Conservation (phyloP, 208 protist species). For the Leptomonas seymouri region DNA sequence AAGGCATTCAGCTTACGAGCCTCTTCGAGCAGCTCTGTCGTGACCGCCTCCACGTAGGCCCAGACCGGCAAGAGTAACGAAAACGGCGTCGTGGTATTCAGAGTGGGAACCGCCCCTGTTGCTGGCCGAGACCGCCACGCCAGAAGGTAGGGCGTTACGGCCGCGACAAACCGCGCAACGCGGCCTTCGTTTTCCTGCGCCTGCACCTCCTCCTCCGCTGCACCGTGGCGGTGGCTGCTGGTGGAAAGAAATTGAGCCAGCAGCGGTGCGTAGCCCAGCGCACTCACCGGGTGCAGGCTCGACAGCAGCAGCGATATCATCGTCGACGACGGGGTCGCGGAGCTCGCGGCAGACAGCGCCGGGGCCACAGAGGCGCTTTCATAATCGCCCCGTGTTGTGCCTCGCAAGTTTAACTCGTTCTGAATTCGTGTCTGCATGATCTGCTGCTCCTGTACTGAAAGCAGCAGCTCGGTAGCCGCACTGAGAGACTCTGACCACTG, state of each 20-base stretch:
- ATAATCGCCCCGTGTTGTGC: constrained; percentile 1
- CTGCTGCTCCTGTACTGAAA: constrained; percentile 23
- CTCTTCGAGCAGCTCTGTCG: constrained; percentile 31
- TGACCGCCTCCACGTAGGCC: constrained; percentile 32
- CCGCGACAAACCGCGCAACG: constrained; percentile 14
- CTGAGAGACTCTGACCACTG: not conserved
- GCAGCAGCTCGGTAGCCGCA: constrained; percentile 20
- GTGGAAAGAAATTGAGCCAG: not conserved
- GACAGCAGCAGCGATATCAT: constrained; percentile 33
- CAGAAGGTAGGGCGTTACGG: constrained; percentile 31
- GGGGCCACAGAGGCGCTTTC: constrained; percentile 1
- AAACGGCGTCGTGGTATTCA: not conserved
- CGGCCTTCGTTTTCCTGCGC: not conserved
- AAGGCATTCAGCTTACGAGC: constrained; percentile 30
- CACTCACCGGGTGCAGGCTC: constrained; percentile 41
- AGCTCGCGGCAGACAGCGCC: not conserved
- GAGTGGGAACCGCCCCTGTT: not conserved
- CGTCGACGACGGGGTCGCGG: not conserved
- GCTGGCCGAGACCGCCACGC: constrained; percentile 12
- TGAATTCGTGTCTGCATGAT: constrained; percentile 16
- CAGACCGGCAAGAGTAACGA: constrained; percentile 25
- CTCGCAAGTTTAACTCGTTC: constrained; percentile 21
- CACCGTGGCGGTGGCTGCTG: not conserved
- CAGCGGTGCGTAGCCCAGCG: constrained; percentile 53
- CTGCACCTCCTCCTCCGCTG: not conserved